Evolutionary conservation across 176 grass and related monocot species (phyloP).

Genomic region (Oryza officinalis): DNA sequence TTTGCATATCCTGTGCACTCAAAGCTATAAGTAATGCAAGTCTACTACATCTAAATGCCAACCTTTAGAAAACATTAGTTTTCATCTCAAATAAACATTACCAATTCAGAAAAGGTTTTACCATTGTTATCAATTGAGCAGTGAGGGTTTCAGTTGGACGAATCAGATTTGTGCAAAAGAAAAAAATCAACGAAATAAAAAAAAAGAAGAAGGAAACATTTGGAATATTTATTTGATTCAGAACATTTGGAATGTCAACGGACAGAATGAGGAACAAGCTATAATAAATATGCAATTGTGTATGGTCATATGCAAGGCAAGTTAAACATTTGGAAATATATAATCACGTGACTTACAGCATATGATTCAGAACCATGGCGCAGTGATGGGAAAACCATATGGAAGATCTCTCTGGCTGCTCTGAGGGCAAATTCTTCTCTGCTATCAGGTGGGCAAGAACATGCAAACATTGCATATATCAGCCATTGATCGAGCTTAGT

Average conservation of each 20-base stretch:
- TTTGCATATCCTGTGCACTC: background rate
- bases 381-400: constrained; percentile 89
- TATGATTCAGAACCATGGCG: constrained; percentile 93
- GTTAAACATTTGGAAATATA: constrained; percentile 35
- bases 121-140: background rate
- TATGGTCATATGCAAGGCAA: constrained; percentile 17
- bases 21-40: background rate
- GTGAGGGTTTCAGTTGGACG: background rate
- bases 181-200: background rate
- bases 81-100: background rate
- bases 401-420: constrained; percentile 86
- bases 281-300: background rate
- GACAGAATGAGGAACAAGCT: constrained; percentile 9
- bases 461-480: constrained; percentile 96
- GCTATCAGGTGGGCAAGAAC: constrained; percentile 77
- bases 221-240: background rate
- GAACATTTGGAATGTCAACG: background rate
- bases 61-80: background rate
- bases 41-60: background rate
- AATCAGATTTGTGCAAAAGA: background rate
- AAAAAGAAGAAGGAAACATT: background rate
- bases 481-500: constrained; percentile 94
- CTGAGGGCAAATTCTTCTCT: constrained; percentile 62
- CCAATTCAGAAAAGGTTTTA: background rate
- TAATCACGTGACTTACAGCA: constrained; percentile 64